Base-by-base conservation (phyloP, 2,329 filamentous ascomycete genomes). In the Hymenotorrendiella dingleyae region DNA sequence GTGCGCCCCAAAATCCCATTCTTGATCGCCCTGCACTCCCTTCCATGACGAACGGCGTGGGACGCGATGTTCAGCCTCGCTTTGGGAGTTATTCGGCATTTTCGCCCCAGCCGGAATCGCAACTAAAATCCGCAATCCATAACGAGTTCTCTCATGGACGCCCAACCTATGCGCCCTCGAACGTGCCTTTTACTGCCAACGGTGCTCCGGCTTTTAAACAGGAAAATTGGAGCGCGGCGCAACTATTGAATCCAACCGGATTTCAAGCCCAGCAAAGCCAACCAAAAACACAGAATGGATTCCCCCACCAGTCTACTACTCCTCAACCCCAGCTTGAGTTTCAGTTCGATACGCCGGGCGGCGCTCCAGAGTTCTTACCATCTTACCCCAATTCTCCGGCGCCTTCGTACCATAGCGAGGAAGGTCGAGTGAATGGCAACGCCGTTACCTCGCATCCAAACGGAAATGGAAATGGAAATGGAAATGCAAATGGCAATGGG, bases 231-330 rank as follows among this genome's bases (percentile, higher is more conserved):
- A 68, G 68, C 37, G 60, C 69, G 14, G 60, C 63, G 8, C 50
- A 60, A 8, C 55, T 71, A 12, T 57, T 72, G 29, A 69, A 71
- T 43, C 69, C 69, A 4, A 65, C n/a, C n/a, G 60, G 56, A 36
- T 61, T 57, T 49, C 50, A 51, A n/a, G n/a, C n/a, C 23, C 39
- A 45, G 39, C 27, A 22, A 40, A 38, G 32, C 22, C 59, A 38
- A 36, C 55, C 46, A 21, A 35, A 40, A 26, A 20, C 21, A 24
- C 40, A 53, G 38, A 51, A 33, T 40, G 35, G 14, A 22, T 46
- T 40, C 34, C 46, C 42, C 7, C 45, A n/a, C n/a, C n/a, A n/a
- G n/a, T n/a, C n/a, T n/a, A 6, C 29, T 26, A 38, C 54, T 34
- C 14, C 46, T 39, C 38, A 54, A 23, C n/a, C 45, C 38, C 40